phyloP scores from a whole-genome alignment of 768 basidiomycete species.

The Tulasnella sp. region DNA sequence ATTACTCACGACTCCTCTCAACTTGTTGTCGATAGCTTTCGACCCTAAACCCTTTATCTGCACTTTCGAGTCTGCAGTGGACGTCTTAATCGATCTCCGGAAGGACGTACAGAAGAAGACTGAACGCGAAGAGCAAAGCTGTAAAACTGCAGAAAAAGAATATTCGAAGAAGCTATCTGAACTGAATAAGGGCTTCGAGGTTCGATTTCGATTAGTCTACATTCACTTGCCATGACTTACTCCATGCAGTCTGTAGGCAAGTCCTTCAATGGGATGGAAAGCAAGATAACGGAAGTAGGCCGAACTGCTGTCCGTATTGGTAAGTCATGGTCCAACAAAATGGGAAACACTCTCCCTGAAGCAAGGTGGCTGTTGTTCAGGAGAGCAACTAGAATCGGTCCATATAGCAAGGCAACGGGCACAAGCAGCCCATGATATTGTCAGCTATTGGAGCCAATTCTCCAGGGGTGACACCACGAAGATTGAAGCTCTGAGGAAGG shows the following conservation, averaged over 20 bases:
- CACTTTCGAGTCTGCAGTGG: constrained; percentile 85
- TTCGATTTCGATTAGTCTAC: constrained; percentile 27
- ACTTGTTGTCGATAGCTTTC: constrained; percentile 47
- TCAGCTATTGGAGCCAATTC: constrained; percentile 90
- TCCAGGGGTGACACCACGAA: constrained; percentile 65
- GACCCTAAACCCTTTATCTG: constrained; percentile 86
- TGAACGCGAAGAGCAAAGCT: constrained; percentile 85
- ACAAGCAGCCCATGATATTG: constrained; percentile 86
- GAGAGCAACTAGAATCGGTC: constrained; percentile 91
- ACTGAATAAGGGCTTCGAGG: constrained; percentile 88
- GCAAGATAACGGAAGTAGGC: constrained; percentile 84
- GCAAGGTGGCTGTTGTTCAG: constrained; percentile 28
- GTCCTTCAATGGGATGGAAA: constrained; percentile 84
- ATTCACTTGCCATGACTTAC: background rate
- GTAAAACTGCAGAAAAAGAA: constrained; percentile 77
- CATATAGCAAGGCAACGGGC: constrained; percentile 87
- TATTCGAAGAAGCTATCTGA: constrained; percentile 93
- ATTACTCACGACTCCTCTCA: background rate
- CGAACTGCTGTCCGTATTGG: constrained; percentile 91
- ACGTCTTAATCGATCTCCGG: constrained; percentile 73
- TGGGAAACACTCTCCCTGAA: background rate
- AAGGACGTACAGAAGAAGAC: constrained; percentile 86
- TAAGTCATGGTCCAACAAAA: constrained; percentile 24
- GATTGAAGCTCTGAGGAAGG: constrained; percentile 69
- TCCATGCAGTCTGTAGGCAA: constrained; percentile 61